Evolutionary conservation across 441 rosid genomes (phyloP), one percentile per base, ranked within the genome.

Genomic region (Biscutella auriculata): DNA sequence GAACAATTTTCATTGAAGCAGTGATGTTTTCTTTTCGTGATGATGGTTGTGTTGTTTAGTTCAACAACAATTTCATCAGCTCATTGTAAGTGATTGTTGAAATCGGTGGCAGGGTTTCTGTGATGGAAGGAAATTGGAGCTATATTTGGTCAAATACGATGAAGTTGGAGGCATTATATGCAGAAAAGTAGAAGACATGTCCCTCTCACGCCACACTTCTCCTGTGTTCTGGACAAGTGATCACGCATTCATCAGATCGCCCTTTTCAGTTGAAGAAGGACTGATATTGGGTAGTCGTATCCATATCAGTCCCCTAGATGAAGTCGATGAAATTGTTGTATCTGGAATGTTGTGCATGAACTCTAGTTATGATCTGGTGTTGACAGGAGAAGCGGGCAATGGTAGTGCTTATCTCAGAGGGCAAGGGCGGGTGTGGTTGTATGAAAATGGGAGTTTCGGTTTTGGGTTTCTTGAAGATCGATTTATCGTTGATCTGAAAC

Each of bases 401-500:
- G 68, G 66, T 10, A n/a, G 8, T 27, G 57, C 27, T 11, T 9
- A 25, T 35, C 36, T 11, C 51, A 63, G 53, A 34, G 83, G 74
- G 11, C 81, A 84, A 53, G 97, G 97, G 35, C 83, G 95, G 77
- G 82, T 92, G 14, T 88, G 98, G 98, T 77, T 75, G 69, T 84
- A 88, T 56, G 69, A 44, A 55, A 70, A 86, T 34, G 95, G 90
- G 44, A 77, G 88, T 5, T 88, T 92, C 30, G 88, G 95, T 28
- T 92, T 82, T 27, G 97, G 95, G 35, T 84, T 84, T 78, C 83
- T 88, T 62, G 58, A 64, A 53, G 94, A 88, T 71, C 82, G 79
- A 44, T 76, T 73, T 39, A 61, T 88, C 15, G 54, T 75, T 44
- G 90, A 92, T 73, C 70, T 88, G 67, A 84, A 77, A 63, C 88